Evolutionary conservation across 768 basidiomycete species (phyloP), one percentile per base, ranked within the genome.

Genomic region (Tulasnella sp.): DNA sequence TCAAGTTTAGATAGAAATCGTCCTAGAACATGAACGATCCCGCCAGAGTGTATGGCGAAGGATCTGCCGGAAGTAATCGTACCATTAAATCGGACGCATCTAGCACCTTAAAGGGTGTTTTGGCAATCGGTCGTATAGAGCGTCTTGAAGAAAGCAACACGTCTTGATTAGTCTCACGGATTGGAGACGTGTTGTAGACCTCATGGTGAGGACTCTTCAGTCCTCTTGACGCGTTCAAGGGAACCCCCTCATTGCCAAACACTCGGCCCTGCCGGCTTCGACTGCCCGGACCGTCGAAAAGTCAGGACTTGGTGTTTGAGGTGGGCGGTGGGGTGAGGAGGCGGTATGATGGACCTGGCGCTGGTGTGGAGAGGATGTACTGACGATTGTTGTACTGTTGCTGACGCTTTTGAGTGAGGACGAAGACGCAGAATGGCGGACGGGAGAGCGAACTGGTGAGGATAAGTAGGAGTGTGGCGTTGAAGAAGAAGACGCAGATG

Each of bases 1-100:
- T 96, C 14, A 99, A 87, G 81, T 99, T 99, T 78, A 99, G 91
- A 81, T 99, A 99, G 83, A 98, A 99, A 82, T 99, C 97, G 82
- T 99, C 97, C 82, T 83, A 37, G 3, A 71, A 39, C n/a, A 42
- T 19, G 19, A 34, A 19, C 37, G 14, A 42, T 69, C 49, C 3
- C 58, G 3, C 29, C 71, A 75, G 8, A n/a, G 29, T 25, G 39
- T 15, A 25, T n/a, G 17, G n/a, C 39, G 12, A 69, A 34, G 40
- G 31, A 37, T 12, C 3, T 14, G 17, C 6, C n/a, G 58, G 15
- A 71, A 37, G 64, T 25, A 31, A 37, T 79, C 83, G 80, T 72
- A 83, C 83, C 37, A 95, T 94, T 15, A 99, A 89, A 75, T 99
- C 96, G 0, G 97, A 97, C 9, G 97, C 97, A 81, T 99, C 97